Evolutionary conservation across 495 filamentous ascomycete species (phyloP).

Genomic region (Aspergillus haitiensis): DNA sequence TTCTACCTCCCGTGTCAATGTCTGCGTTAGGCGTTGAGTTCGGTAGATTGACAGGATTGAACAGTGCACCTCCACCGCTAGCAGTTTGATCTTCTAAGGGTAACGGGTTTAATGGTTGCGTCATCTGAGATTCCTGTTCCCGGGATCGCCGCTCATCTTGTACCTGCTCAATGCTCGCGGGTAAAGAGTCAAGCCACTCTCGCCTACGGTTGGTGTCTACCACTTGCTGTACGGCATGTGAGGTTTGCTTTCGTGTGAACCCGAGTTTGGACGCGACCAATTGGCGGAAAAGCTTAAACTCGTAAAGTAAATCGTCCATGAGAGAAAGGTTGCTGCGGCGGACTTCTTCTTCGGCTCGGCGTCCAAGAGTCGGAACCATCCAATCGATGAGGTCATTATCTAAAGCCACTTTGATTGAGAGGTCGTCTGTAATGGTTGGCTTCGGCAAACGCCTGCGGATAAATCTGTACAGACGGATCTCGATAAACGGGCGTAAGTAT

Average conservation of each 20-base stretch:
- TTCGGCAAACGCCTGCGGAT: constrained; percentile 48
- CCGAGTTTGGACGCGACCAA: constrained; percentile 40
- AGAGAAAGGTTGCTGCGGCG: constrained; percentile 42
- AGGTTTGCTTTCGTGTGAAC: constrained; percentile 21
- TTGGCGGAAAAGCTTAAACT: constrained; percentile 31
- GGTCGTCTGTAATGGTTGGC: constrained; percentile 43
- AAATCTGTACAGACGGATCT: constrained; percentile 46
- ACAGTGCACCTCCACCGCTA: background rate
- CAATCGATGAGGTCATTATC: constrained; percentile 52
- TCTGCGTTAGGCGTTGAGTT: constrained; percentile 15
- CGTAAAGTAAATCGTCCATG: constrained; percentile 40
- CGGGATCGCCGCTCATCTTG: constrained; percentile 34
- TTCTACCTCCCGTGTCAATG: constrained; percentile 27
- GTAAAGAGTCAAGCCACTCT: constrained; percentile 31
- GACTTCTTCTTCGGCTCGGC: constrained; percentile 44
- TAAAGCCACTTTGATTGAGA: constrained; percentile 47
- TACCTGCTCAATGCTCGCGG: constrained; percentile 33
- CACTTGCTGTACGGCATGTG: constrained; percentile 20
- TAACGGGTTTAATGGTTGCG: constrained; percentile 11
- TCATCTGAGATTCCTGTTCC: constrained; percentile 9
- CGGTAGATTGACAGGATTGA: constrained; percentile 14
- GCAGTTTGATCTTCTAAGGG: constrained; percentile 12
- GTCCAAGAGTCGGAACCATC: constrained; percentile 46
- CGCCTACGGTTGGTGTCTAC: constrained; percentile 20
- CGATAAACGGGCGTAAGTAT: constrained; percentile 43